Evolutionary conservation across 2,329 filamentous ascomycete species (phyloP).

Genomic region (Fusarium decemcellulare): DNA sequence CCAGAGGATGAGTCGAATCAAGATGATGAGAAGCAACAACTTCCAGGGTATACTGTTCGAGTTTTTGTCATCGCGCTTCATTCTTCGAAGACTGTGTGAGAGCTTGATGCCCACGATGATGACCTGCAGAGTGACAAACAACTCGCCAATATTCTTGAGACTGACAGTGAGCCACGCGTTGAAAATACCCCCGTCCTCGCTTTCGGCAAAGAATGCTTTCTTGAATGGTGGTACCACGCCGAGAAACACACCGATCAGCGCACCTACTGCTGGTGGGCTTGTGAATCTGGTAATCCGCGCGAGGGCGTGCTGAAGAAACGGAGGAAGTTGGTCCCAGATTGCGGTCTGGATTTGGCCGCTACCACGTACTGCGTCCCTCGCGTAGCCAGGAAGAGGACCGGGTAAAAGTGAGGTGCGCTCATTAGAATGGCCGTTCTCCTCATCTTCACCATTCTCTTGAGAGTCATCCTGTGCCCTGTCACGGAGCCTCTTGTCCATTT

Average conservation of each 20-base stretch:
- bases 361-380: constrained; percentile 15
- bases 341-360: constrained; percentile 25
- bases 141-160: constrained; percentile 34
- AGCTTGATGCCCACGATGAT: constrained; percentile 36
- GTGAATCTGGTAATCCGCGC: constrained; percentile 24
- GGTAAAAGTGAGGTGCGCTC: constrained; percentile 32
- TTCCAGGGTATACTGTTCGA: constrained; percentile 25
- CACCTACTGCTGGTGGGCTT: constrained; percentile 25
- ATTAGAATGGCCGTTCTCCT: constrained; percentile 9
- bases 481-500: constrained; percentile 24
- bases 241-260: constrained; percentile 19
- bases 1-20: constrained; percentile 30
- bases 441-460: neutral
- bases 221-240: constrained; percentile 26
- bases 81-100: constrained; percentile 32
- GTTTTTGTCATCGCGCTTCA: constrained; percentile 20
- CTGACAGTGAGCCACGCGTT: constrained; percentile 35
- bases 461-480: constrained; percentile 16
- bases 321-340: constrained; percentile 23
- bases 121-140: constrained; percentile 32
- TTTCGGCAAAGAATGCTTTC: constrained; percentile 29
- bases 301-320: constrained; percentile 17
- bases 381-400: constrained; percentile 25
- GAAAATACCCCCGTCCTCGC: constrained; percentile 27
- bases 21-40: constrained; percentile 12